These are phyloP conservation scores for Acidomyces sp. DNA, from an alignment of 495 filamentous ascomycete genomes.

Conservation along the genomic window DNA sequence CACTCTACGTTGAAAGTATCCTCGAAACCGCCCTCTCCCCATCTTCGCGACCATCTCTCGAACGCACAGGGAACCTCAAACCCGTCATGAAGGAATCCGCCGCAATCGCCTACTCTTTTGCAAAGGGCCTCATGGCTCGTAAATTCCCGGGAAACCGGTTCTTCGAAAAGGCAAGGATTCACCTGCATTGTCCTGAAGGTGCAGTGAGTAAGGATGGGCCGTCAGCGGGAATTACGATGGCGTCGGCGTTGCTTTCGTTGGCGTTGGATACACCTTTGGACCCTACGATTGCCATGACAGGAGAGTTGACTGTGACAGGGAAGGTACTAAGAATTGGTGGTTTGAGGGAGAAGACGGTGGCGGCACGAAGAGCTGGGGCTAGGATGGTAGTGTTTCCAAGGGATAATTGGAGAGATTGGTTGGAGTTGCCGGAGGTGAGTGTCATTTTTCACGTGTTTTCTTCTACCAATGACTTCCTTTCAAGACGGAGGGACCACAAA, in stretches of 20 bases:
- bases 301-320: constrained; percentile 92
- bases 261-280: constrained; percentile 66
- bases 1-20: constrained; percentile 94
- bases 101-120: constrained; percentile 86
- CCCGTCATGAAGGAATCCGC: constrained; percentile 97
- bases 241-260: constrained; percentile 74
- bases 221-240: constrained; percentile 94
- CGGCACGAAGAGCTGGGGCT: constrained; percentile 82
- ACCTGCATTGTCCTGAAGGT: constrained; percentile 94
- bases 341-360: constrained; percentile 96
- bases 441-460: no score
- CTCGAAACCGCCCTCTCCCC: constrained; percentile 65
- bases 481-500: no score
- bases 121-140: constrained; percentile 74
- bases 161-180: constrained; percentile 90
- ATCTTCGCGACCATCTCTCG: constrained; percentile 60
- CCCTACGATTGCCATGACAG: constrained; percentile 93
- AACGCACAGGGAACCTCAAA: constrained; percentile 89
- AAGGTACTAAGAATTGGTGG: constrained; percentile 96
- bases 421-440: constrained; percentile 90
- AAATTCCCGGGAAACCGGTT: constrained; percentile 81
- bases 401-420: constrained; percentile 93
- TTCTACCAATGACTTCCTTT: no score
- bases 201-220: constrained; percentile 94
- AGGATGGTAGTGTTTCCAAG: constrained; percentile 90